phyloP scores from a whole-genome alignment of 2,329 filamentous ascomycete species.

The Hypomyces perniciosus region DNA sequence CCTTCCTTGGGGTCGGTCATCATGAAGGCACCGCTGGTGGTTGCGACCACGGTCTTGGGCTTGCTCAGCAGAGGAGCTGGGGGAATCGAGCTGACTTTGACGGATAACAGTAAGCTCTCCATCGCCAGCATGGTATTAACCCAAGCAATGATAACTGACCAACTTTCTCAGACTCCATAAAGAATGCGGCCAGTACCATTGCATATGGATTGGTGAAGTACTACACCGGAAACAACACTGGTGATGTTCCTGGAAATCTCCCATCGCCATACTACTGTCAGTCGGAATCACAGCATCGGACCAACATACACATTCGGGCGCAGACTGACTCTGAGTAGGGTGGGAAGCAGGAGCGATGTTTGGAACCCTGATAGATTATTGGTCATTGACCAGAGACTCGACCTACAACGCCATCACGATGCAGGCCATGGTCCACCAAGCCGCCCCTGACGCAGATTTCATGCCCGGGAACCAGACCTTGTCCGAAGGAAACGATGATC shows the following conservation, averaged over 20 bases:
- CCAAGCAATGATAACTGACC: background rate
- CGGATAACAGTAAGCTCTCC: constrained; percentile 5
- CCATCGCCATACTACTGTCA: constrained; percentile 60
- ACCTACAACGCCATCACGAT: constrained; percentile 56
- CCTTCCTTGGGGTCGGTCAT: background rate
- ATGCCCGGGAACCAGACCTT: constrained; percentile 62
- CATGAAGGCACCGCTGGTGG: constrained; percentile 6
- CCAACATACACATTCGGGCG: background rate
- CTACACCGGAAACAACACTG: constrained; percentile 54
- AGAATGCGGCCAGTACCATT: constrained; percentile 40
- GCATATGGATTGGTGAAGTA: constrained; percentile 43
- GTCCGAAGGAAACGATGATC: constrained; percentile 65
- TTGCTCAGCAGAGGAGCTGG: constrained; percentile 9
- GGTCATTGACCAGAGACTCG: constrained; percentile 60
- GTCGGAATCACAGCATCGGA: constrained; percentile 30
- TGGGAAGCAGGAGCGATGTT: constrained; percentile 72
- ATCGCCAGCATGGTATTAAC: background rate
- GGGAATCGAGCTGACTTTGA: background rate
- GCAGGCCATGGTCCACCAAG: constrained; percentile 56
- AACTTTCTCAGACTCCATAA: constrained; percentile 42
- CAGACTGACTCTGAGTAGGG: constrained; percentile 31
- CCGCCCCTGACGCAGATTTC: constrained; percentile 52
- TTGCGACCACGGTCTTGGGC: constrained; percentile 6
- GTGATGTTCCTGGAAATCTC: constrained; percentile 52
- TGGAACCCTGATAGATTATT: constrained; percentile 65